Evolutionary conservation across 2,329 filamentous ascomycete genomes (phyloP).

Genomic region (Ophioceras dolichostomum): DNA sequence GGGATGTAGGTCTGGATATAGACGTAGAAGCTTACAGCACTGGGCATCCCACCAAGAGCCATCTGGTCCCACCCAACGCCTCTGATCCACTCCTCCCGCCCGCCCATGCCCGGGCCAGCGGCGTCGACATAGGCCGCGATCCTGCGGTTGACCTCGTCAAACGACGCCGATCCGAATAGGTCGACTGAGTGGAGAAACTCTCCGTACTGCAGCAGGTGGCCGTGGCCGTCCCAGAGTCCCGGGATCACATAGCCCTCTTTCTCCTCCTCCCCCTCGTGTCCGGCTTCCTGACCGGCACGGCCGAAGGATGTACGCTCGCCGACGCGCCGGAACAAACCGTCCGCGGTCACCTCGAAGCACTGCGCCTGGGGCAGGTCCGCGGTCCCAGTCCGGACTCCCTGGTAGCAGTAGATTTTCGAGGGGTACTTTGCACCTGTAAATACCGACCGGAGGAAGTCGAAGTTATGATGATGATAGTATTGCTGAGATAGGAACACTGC

Average conservation of each 20-base stretch:
- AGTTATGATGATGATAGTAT: no score
- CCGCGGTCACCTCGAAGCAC: slow-evolving; percentile 44
- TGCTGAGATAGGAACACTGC: no score
- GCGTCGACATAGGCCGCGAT: slow-evolving; percentile 36
- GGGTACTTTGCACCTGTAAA: not conserved
- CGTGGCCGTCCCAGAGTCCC: slow-evolving; percentile 60
- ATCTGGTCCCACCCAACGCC: slow-evolving; percentile 64
- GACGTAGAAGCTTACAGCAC: slow-evolving; percentile 31
- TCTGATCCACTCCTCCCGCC: slow-evolving; percentile 46
- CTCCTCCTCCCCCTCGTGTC: slow-evolving; percentile 1
- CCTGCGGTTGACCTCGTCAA: slow-evolving; percentile 39
- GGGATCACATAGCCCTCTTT: slow-evolving; percentile 45
- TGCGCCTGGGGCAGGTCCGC: slow-evolving; percentile 23
- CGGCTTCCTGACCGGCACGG: slow-evolving; percentile 13
- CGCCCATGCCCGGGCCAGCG: slow-evolving; percentile 40
- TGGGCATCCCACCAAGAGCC: slow-evolving; percentile 51
- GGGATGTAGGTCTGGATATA: no score
- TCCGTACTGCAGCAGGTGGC: slow-evolving; percentile 51
- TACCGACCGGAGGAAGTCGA: no score
- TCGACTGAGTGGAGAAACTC: slow-evolving; percentile 56
- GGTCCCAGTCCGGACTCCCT: slow-evolving; percentile 27
- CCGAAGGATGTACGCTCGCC: slow-evolving; percentile 20
- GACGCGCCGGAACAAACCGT: slow-evolving; percentile 38
- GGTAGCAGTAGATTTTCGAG: slow-evolving; percentile 27
- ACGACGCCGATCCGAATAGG: slow-evolving; percentile 44